These are phyloP conservation scores for Taiozyma onychis DNA, from an alignment of 1,139 yeast species.

Conservation along the genomic window DNA sequence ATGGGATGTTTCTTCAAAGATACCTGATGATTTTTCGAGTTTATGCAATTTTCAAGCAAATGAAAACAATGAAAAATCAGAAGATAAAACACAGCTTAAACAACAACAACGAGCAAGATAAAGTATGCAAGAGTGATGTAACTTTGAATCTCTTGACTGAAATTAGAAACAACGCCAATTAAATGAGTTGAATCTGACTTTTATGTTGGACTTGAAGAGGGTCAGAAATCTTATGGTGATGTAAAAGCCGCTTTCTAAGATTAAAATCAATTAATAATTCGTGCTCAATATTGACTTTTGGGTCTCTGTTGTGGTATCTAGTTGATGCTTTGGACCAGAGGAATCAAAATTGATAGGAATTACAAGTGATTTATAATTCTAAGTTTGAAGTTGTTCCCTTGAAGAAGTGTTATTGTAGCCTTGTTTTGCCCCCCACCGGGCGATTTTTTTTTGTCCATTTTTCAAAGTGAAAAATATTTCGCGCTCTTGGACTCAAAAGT, in stretches of 20 bases:
- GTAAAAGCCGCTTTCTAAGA: conserved; percentile 4
- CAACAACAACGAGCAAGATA: neutral
- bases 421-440: conserved; percentile 9
- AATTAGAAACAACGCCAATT: conserved; percentile 11
- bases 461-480: conserved; percentile 7
- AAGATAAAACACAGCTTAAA: neutral
- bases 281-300: conserved; percentile 7
- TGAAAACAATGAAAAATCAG: neutral
- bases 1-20: neutral
- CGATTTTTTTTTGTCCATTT: conserved; percentile 3
- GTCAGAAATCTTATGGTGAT: conserved; percentile 1
- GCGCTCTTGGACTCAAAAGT: neutral
- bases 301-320: conserved; percentile 4
- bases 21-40: neutral
- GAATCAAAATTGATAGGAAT: conserved; percentile 9
- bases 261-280: conserved; percentile 9
- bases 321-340: conserved; percentile 4
- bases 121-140: neutral
- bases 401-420: conserved; percentile 2
- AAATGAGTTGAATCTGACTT: conserved; percentile 12
- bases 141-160: neutral
- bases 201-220: neutral
- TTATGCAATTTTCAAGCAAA: neutral
- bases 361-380: conserved; percentile 6
- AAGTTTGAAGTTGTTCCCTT: conserved; percentile 9